Evolutionary conservation across 1,139 yeast genomes (phyloP).

Genomic region (Blastobotrys ciferrii): DNA sequence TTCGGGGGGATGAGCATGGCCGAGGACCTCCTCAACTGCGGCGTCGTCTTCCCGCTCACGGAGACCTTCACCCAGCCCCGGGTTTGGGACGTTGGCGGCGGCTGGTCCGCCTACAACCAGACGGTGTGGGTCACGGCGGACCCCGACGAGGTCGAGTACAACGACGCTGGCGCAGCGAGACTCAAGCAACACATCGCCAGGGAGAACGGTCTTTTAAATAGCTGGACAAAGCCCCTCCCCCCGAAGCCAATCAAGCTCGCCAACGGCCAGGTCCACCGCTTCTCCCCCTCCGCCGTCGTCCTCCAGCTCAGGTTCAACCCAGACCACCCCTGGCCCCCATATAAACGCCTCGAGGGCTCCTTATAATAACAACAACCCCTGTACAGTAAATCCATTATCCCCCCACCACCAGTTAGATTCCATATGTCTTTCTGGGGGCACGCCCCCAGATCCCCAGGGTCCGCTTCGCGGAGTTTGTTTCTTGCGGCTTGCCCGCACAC

Average conservation of each 20-base stretch:
- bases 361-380: not conserved
- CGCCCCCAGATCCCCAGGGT: too few relatives aligned
- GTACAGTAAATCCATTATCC: too few relatives aligned
- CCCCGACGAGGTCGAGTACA: not conserved
- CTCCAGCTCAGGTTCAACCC: not conserved
- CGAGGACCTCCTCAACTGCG: slow-evolving; percentile 3
- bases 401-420: too few relatives aligned
- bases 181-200: slow-evolving; percentile 1
- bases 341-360: slow-evolving; percentile 1
- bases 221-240: not conserved
- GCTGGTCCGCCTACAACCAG: not conserved
- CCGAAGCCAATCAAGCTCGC: not conserved
- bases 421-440: too few relatives aligned
- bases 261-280: too few relatives aligned
- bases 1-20: not conserved
- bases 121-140: slow-evolving; percentile 1
- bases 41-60: not conserved
- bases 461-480: too few relatives aligned
- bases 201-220: slow-evolving; percentile 2
- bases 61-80: not conserved
- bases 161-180: not conserved
- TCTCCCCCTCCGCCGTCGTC: too few relatives aligned
- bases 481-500: too few relatives aligned
- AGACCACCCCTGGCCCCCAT: not conserved
- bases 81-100: slow-evolving; percentile 4